Conservation (phyloP, 148 eudicot genomes). For the Vaccinium darrowii region DNA sequence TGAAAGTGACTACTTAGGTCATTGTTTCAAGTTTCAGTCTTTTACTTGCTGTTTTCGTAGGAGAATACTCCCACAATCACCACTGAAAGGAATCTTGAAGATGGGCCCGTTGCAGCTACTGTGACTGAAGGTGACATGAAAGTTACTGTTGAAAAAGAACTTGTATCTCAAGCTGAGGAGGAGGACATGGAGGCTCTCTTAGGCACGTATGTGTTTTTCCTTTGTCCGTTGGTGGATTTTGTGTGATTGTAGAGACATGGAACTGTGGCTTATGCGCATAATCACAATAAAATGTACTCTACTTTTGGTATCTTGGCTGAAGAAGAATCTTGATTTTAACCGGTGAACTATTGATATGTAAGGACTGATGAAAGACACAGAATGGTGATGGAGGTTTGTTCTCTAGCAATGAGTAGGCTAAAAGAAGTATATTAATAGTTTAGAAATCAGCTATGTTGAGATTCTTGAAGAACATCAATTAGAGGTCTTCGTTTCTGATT, state of each 20-base stretch:
- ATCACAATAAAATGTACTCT: neutral
- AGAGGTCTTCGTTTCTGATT: neutral
- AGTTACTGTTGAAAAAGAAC: constrained; percentile 93
- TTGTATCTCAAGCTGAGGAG: constrained; percentile 93
- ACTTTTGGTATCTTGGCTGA: neutral
- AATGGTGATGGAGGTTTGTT: neutral
- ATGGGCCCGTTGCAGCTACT: constrained; percentile 54
- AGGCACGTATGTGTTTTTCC: constrained; percentile 70
- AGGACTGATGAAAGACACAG: neutral
- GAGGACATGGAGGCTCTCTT: constrained; percentile 99
- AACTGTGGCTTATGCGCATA: neutral
- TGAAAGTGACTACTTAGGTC: neutral
- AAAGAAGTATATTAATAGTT: neutral
- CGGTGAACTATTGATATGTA: neutral
- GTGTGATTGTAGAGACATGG: neutral
- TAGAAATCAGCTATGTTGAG: neutral
- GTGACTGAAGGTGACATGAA: constrained; percentile 56
- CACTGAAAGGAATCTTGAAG: constrained; percentile 50
- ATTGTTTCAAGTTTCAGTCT: neutral
- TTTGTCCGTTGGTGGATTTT: constrained; percentile 6
- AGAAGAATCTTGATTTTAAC: neutral
- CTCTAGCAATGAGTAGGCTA: neutral
- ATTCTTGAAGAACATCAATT: neutral
- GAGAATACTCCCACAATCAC: constrained; percentile 65
- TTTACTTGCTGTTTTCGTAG: constrained; percentile 29